Base-by-base conservation (phyloP, 768 basidiomycete genomes). In the Lactifluus rugatus region DNA sequence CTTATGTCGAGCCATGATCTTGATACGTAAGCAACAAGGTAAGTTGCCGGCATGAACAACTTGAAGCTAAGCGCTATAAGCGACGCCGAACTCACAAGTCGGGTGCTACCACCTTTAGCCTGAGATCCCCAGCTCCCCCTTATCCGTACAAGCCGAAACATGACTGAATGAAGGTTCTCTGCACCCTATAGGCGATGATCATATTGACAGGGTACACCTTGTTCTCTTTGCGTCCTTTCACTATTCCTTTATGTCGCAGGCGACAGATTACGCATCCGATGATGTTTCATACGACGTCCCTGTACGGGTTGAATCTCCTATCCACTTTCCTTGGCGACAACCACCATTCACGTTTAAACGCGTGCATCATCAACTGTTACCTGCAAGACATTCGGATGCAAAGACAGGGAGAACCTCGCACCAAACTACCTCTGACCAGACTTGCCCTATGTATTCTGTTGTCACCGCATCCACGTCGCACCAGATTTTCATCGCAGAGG, bases 331-430 rank as follows among this genome's bases (percentile, higher is more conserved):
- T 19, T 14, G 34, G 25, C n/a, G n/a, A 42, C 47, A 31, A 7
- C 34, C 34, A 37, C 42, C 58, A 54, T 34, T 42, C 39, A n/a
- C 53, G 58, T 59, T 59, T 59, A 54, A 59, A 59, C 48, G 10
- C 34, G 53, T 2, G 19, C 16, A 45, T 3, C 41, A 21, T 14
- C 34, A 50, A 44, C 25, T 17, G 13, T 17, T 34, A 25, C 32
- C 13, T 45, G 16, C 34, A 54, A 32, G 26, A 50, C 26, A 50
- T 23, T 41, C 48, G 42, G 56, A 50, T 32, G n/a, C 48, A 44
- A 51, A 19, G n/a, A 34, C 6, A 13, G 23, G 19, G 4, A 16
- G n/a, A 42, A 42, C 45, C 13, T 37, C 28, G 3, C 46, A 36
- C 41, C 47, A 13, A 53, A 17, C 28, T 8, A 36, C 39, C 23